A percentile compares a stretch with the other conserved stretches of the same genome.
phyloP scores from a whole-genome alignment of 1,284 basidiomycete species.

The Earliella scabrosa region DNA sequence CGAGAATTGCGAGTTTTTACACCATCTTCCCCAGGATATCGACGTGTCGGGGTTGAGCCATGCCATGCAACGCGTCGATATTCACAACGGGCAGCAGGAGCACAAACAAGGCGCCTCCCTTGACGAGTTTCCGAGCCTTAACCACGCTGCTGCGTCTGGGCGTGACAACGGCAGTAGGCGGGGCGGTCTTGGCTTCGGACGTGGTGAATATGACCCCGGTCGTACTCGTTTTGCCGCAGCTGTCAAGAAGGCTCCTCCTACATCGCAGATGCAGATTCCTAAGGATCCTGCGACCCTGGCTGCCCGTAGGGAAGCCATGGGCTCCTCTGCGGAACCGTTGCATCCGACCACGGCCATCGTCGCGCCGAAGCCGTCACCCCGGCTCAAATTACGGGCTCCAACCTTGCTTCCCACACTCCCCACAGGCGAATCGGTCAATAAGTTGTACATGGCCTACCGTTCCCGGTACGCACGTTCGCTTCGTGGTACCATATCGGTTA shows the following conservation, averaged over 20 bases:
- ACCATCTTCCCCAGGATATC: constrained; percentile 84
- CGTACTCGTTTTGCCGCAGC: constrained; percentile 85
- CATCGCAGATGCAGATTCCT: constrained; percentile 31
- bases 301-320: constrained; percentile 59
- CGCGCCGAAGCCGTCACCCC: constrained; percentile 83
- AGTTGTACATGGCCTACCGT: constrained; percentile 87
- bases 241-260: constrained; percentile 66
- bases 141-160: constrained; percentile 42
- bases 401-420: constrained; percentile 86
- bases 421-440: constrained; percentile 81
- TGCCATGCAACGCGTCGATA: constrained; percentile 72
- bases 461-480: constrained; percentile 40
- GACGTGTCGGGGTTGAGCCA: constrained; percentile 69
- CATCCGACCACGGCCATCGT: constrained; percentile 71
- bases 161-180: constrained; percentile 46
- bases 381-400: constrained; percentile 83
- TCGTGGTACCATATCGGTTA: not conserved
- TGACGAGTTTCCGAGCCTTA: constrained; percentile 90
- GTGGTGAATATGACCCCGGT: constrained; percentile 67
- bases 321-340: constrained; percentile 59
- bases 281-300: constrained; percentile 44
- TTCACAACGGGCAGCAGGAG: constrained; percentile 51
- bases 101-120: constrained; percentile 48
- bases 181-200: constrained; percentile 44
- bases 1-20: constrained; percentile 89